These are phyloP conservation scores for Penicillium flavigenum DNA, from an alignment of 495 filamentous ascomycete genomes.

Conservation along the genomic window DNA sequence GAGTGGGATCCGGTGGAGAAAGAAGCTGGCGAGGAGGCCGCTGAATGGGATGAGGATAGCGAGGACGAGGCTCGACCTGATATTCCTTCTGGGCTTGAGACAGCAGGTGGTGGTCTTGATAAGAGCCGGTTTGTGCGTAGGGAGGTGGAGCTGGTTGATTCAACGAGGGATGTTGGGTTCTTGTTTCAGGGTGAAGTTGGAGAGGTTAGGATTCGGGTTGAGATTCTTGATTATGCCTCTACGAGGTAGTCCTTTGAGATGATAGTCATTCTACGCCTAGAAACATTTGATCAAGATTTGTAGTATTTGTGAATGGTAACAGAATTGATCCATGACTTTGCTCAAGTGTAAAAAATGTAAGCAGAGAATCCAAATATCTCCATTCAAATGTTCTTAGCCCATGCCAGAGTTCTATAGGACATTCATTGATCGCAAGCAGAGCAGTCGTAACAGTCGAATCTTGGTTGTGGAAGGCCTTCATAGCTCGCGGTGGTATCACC, in stretches of 20 bases:
- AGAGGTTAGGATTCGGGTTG: conserved; percentile 68
- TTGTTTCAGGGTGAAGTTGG: conserved; percentile 64
- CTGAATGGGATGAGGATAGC: conserved; percentile 52
- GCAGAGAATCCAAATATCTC: too few species aligned
- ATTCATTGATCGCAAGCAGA: too few species aligned
- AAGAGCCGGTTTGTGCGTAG: conserved; percentile 60
- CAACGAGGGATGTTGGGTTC: conserved; percentile 76
- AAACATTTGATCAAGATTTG: background rate
- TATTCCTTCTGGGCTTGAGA: background rate
- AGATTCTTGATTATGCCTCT: conserved; percentile 29
- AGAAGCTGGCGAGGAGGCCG: conserved; percentile 53
- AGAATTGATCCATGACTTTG: too few species aligned
- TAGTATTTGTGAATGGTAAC: background rate
- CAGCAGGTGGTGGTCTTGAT: conserved; percentile 28
- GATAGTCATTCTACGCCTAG: background rate
- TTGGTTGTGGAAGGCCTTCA: too few species aligned
- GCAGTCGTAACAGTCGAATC: too few species aligned
- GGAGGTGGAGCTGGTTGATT: conserved; percentile 79
- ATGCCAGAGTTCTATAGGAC: too few species aligned
- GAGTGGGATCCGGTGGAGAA: conserved; percentile 74
- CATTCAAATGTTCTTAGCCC: too few species aligned
- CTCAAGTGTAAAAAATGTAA: too few species aligned
- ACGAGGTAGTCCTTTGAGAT: conserved; percentile 7
- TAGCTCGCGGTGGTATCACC: too few species aligned
- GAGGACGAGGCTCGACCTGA: conserved; percentile 47